Base-by-base conservation (phyloP, 1,284 basidiomycete genomes). In the Cryptococcus sp. region DNA sequence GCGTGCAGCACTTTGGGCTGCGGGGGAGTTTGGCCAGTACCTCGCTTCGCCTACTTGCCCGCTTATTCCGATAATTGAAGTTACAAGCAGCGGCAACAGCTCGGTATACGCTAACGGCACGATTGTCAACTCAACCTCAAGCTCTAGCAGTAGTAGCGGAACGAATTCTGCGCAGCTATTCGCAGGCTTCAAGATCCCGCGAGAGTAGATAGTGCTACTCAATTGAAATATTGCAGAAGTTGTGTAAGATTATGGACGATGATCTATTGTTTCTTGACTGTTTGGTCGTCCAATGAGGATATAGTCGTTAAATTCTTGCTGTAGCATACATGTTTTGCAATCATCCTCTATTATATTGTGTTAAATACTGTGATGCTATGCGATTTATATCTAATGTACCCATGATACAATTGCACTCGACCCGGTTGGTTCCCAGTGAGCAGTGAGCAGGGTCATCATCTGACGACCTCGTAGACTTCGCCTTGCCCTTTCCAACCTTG, bases 31-130 rank as follows among this genome's bases (percentile, higher is more conserved):
- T 68, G 89, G 89, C 0, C 59, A 82, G 3, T 77, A 85, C 39
- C 82, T 93, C 41, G 83, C 82, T 46, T 72, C 81, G 1, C 89
- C 89, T 0, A 70, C 80, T 40, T 93, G 90, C 65, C 90, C 91
- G 2, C 63, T 75, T 37, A 78, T 80, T 58, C 67, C 88, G 3
- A 74, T 77, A 47, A 66, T 76, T 46, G 68, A 75, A 37, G 55
- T 61, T 15, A 34, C 45, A 29, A 46, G 41, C 16, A 66, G 64
- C 57, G 53, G 55, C 25, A 58, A 34, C 47, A 56, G 50, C 5
- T 46, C 65, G 43, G 56, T 55, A 5, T 54, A 59, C 43, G 51
- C 46, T 10, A 70, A 70, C 44, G 61, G 59, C 5, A 68, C 67
- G 5, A 20, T 43, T 17, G 46, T 46, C n/a, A 46, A 41, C 5